These are phyloP conservation scores for Yarrowia hollandica DNA, from an alignment of 805 yeast genomes.

Conservation along the genomic window DNA sequence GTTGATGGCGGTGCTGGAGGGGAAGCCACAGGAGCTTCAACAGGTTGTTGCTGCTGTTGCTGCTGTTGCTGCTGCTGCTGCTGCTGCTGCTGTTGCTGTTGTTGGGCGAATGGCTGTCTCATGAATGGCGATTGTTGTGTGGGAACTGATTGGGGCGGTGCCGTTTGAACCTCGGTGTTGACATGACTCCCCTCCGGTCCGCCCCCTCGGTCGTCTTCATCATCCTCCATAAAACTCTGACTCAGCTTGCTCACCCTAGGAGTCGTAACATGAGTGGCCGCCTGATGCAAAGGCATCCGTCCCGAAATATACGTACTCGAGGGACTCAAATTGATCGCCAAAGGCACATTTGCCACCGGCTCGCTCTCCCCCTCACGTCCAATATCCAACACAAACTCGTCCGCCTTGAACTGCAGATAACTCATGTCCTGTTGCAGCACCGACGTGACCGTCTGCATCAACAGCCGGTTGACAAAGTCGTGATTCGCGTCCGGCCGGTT, in stretches of 20 bases:
- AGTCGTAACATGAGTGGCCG: neutral
- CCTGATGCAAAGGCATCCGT: neutral
- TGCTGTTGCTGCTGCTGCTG: neutral
- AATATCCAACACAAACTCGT: neutral
- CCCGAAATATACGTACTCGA: neutral
- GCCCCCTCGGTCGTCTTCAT: too few relatives aligned
- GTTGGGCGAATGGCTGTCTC: too few relatives aligned
- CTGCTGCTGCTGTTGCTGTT: neutral
- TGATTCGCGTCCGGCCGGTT: neutral
- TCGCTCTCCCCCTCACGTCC: neutral
- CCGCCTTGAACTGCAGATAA: slow-evolving; percentile 8
- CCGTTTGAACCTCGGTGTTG: too few relatives aligned
- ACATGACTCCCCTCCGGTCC: too few relatives aligned
- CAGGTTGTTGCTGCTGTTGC: neutral
- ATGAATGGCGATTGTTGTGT: too few relatives aligned
- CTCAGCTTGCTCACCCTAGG: neutral
- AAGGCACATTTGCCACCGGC: neutral
- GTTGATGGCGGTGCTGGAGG: neutral
- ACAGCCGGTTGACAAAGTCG: neutral
- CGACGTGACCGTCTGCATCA: neutral
- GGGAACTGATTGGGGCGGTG: too few relatives aligned
- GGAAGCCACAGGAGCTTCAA: too few relatives aligned
- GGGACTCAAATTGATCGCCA: neutral
- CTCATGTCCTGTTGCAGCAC: neutral
- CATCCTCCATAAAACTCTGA: neutral